Evolutionary conservation across 768 basidiomycete genomes (phyloP), one percentile per base, ranked within the genome.

Genomic region (Tricholoma sp.): DNA sequence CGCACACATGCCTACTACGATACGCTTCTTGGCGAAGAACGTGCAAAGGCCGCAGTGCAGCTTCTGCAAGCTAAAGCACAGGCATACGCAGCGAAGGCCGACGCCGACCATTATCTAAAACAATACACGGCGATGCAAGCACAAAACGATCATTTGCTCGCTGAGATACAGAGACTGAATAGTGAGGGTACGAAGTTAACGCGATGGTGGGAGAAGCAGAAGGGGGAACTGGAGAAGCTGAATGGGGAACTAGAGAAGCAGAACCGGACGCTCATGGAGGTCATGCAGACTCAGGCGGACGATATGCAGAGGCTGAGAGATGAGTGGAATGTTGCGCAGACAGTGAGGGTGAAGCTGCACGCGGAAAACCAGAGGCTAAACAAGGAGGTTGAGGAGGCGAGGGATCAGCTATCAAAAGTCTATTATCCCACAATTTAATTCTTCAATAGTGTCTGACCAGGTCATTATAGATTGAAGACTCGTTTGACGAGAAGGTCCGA

Each of bases 271-370:
- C 10, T 42, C n/a, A 10, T 32, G 29, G 17, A 33, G 29, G 29
- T 32, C 6, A 10, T 17, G 28, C 18, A 53, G 50, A 39, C 11
- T 11, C 15, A 24, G 33, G 44, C 33, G 18, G 33, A 10, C 15
- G 20, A 34, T 15, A 48, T 47, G 20, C 33, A 31, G 50, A 45
- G 34, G 56, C 18, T 52, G 33, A 47, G 31, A 20, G 33, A 37
- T 5, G 56, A 57, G 51, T 57, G 56, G 51, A 20, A 39, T 18
- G 28, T 50, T n/a, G 32, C 50, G 44, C 44, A 29, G 42, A 17
- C 51, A 24, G 9, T 57, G 17, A 52, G 51, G 34, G 9, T 45
- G 34, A 45, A 17, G 33, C 24, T 57, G 44, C 31, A 48, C 31
- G 31, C n/a, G 20, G 56, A 57, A 51, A 57, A 57, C 20, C 18